Evolutionary conservation across 495 filamentous ascomycete species (phyloP), one percentile per base, ranked within the genome.

Genomic region (Penicillium coffeae): DNA sequence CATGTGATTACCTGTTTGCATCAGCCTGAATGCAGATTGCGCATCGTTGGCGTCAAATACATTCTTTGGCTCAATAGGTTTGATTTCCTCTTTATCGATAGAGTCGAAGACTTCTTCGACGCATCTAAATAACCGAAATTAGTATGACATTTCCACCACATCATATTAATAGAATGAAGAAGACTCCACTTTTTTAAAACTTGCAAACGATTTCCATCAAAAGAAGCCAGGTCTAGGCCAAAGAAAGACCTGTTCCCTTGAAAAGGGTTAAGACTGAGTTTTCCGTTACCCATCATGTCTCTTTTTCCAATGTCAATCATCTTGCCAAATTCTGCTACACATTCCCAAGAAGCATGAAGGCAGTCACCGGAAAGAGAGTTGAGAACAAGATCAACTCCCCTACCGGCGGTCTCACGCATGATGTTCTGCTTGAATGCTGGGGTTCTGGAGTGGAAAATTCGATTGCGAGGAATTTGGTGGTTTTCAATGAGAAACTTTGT

Each of bases 1-100:
- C 4, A 73, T 64, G 38, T 74, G 73, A 0, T 54, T 42, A 8
- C 69, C 73, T 12, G 43, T 22, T 3, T 66, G 67, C 45, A 80
- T 66, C 37, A 54, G 62, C 0, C 46, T 21, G 20, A 74, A 59
- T 0, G 70, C 69, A 4, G 50, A 43, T 2, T 38, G 21, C 0
- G 62, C 48, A 0, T 59, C 25, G 8, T 45, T 42, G 38, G 62
- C 54, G 0, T 16, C 21, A 42, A 62, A 71, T 3, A 47, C 50
- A 3, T 46, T 63, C 18, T 62, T 51, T 0, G 62, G 60, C 3
- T 39, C 13, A 40, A 78, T 71, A 0, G 72, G 66, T 21, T 55
- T 55, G 14, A 77, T 53, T 7, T 72, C 45, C 1, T 27, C 42
- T 19, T 39, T 12, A 8, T 13, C 18, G 13, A 3, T 30, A 5